Percentiles rank a stretch among this genome's conserved stretches.
Conservation (phyloP, 1,284 basidiomycete species). For the Rhodotorula glutinis region DNA sequence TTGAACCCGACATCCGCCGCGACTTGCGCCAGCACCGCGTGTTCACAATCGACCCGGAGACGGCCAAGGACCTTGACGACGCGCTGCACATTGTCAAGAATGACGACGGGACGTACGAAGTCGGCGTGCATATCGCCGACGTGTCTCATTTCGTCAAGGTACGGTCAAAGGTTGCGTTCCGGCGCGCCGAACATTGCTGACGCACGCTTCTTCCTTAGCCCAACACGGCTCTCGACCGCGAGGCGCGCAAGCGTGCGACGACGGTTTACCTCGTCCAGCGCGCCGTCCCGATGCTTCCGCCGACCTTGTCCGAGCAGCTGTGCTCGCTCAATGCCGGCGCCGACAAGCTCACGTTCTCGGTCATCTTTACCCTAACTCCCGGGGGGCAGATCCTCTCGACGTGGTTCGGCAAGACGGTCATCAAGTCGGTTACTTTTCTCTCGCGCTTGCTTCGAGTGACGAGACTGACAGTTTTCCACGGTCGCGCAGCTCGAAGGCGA, state of each 20-base stretch:
- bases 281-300: constrained; percentile 93
- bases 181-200: too few relatives aligned
- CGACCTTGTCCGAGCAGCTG: constrained; percentile 80
- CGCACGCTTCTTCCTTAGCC: constrained; percentile 49
- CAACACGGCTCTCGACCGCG: constrained; percentile 93
- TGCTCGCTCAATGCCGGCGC: constrained; percentile 84
- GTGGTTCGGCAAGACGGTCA: constrained; percentile 88
- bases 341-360: constrained; percentile 86
- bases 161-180: too few relatives aligned
- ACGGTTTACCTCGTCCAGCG: constrained; percentile 89
- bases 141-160: constrained; percentile 75
- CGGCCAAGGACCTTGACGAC: constrained; percentile 90
- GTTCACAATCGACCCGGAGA: constrained; percentile 89
- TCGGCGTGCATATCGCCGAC: constrained; percentile 93
- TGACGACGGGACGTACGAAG: constrained; percentile 83
- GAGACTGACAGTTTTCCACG: not conserved
- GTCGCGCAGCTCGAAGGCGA: constrained; percentile 69
- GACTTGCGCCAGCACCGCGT: constrained; percentile 80
- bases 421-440: constrained; percentile 60
- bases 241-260: constrained; percentile 94
- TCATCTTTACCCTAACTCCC: constrained; percentile 77
- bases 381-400: constrained; percentile 79
- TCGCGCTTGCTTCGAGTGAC: not conserved
- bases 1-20: constrained; percentile 56
- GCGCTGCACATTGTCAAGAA: constrained; percentile 83